Evolutionary conservation across 2,329 filamentous ascomycete species (phyloP), one percentile per base, ranked within the genome.

Genomic region (Paraphoma chrysanthemicola): DNA sequence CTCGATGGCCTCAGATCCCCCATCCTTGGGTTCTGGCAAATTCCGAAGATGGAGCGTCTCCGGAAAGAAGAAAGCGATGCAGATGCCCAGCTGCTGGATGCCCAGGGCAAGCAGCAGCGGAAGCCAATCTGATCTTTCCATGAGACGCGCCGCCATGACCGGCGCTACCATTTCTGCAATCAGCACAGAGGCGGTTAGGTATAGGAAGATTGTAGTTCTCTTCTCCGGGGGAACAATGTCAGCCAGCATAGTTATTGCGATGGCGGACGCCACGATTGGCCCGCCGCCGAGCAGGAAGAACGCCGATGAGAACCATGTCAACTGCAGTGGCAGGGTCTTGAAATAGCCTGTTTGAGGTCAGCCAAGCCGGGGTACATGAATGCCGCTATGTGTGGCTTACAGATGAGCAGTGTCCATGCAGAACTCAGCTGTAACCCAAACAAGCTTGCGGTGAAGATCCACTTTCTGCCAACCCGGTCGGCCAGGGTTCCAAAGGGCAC

Each of bases 231-330:
- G 80, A 6, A 78, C 79, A n/a, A 84, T 77, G 62, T 84, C 82
- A 0, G 81, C 75, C 60, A 83, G 75, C 79, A 84, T 82, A 7
- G 82, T 83, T 66, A 81, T 76, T 53, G 80, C 76, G 33, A 83
- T 76, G 2, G 81, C 79, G 57, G 78, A 74, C 2, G 79, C 74
- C 4, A 83, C 81, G 11, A 81, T 78, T 6, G 78, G 74, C 0
- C 81, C 81, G 38, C 82, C 82, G 2, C 81, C 81, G 28, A 83
- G 69, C 30, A 83, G 52, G 64, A 76, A 79, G 31, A 81, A 77
- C 28, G 78, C 64, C 6, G 78, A 80, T 0, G 81, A 81, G 16
- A 82, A 63, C 82, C 82, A 84, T 7, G 81, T 78, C 16, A 80
- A 64, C 16, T 80, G 77, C 33, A 84, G 67, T 1, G 81, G 80